Percentiles rank a stretch among this genome's conserved stretches.
These are phyloP conservation scores for Candida sphagnicola DNA, from an alignment of 805 yeast species.

Conservation along the genomic window DNA sequence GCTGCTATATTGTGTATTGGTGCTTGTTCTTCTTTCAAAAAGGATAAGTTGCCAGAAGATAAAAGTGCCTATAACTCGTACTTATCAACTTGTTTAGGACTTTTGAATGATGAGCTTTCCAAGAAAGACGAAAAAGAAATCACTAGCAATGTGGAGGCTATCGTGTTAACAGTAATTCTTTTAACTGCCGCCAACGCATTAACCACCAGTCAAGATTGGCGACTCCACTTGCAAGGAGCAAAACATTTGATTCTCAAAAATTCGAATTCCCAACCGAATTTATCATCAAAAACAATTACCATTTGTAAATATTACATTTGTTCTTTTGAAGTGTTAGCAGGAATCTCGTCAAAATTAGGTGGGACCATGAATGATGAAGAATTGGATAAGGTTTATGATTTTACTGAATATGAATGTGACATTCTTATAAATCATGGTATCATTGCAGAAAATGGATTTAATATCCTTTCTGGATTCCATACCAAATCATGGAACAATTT, in stretches of 20 bases:
- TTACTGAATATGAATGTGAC: conserved; percentile 23
- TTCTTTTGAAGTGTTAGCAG: conserved; percentile 53
- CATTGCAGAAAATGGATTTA: conserved; percentile 39
- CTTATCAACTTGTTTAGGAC: conserved; percentile 54
- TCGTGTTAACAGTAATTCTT: conserved; percentile 58
- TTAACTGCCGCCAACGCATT: conserved; percentile 59
- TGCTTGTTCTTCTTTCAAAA: conserved; percentile 49
- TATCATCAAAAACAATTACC: conserved; percentile 35
- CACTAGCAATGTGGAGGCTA: conserved; percentile 51
- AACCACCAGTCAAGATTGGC: conserved; percentile 51
- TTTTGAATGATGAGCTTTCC: conserved; percentile 29
- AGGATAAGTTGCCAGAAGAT: conserved; percentile 43
- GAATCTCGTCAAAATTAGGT: conserved; percentile 47
- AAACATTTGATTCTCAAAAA: conserved; percentile 50
- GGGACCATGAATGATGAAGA: conserved; percentile 51
- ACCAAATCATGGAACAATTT: conserved; percentile 2
- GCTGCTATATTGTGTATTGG: conserved; percentile 72
- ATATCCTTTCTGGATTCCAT: conserved; percentile 42
- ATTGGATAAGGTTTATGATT: conserved; percentile 25
- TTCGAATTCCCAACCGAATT: conserved; percentile 9
- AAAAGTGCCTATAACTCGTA: conserved; percentile 62
- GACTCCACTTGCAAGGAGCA: conserved; percentile 61
- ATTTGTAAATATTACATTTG: conserved; percentile 57
- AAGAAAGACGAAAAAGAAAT: conserved; percentile 2
- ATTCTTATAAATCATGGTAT: conserved; percentile 34